Base-by-base conservation (phyloP, 1,284 basidiomycete genomes). In the Marasmius fiardii region DNA sequence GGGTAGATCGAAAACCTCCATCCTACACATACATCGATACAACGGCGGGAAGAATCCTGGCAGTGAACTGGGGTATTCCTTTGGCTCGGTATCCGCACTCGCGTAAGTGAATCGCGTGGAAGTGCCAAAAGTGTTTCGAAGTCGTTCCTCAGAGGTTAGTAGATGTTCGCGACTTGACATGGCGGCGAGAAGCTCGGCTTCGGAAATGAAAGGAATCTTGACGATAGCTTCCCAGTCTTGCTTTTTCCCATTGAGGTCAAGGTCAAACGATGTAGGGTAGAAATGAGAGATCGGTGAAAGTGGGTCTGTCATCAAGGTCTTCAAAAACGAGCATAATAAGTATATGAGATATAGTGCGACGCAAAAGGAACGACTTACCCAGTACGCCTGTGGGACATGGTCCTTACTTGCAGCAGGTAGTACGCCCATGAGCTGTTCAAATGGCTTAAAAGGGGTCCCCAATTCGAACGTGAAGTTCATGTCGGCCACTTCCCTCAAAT, bases 151-250 rank as follows among this genome's bases (percentile, higher is more conserved):
- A 0, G 77, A 68, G 0, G 88, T 90, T 4, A 99, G 74, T 16
- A 85, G 81, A 64, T 89, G 83, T 62, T 95, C 90, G 41, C 89
- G 82, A 56, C 86, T 88, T 37, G 74, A 71, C 95, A 98, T 96
- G 1, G 94, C 91, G 21, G 78, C 78, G 28, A 98, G 74, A 16
- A 99, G 72, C 50, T 93, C 79, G 16, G 77, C 67, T 71, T 97
- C 87, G 50, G 98, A 88, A 60, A 99, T 99, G 72, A 99, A 99
- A 0, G 97, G 97, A 63, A 99, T 98, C 75, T 99, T 98, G 58
- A 99, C 94, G 57, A 99, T 85, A 0, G 96, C 96, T 70, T 99
- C 97, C 97, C 97, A 99, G 34, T 98, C 95, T 65, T 90, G 87
- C 70, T 96, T 99, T 81, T 99, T 99, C 50, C 97, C 97, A 66